Conservation (phyloP, 2,329 filamentous ascomycete genomes). For the Rutstroemia sp. region DNA sequence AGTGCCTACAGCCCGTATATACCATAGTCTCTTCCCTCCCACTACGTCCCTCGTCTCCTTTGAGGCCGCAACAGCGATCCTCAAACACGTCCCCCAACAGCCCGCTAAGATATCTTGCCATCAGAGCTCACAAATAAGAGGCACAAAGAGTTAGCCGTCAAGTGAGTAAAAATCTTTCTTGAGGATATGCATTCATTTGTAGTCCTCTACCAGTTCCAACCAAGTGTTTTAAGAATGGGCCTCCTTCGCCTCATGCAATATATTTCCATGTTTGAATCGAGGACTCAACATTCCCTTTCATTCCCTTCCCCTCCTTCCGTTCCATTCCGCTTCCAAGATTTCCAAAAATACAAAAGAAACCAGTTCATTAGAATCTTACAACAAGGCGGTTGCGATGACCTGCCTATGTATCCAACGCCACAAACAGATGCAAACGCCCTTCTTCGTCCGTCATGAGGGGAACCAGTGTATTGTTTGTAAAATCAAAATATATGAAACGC, state of each 20-base stretch:
- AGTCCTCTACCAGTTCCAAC: neutral
- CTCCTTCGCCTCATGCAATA: neutral
- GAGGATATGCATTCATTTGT: conserved; percentile 9
- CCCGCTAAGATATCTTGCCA: too few species aligned
- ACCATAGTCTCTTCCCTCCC: neutral
- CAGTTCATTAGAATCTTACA: conserved; percentile 12
- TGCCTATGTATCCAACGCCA: conserved; percentile 11
- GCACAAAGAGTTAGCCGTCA: neutral
- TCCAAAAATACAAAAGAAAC: conserved; percentile 2
- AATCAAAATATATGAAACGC: conserved; percentile 2
- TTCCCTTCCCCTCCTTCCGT: too few species aligned
- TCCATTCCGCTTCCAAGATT: conserved; percentile 1
- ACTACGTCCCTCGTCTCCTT: too few species aligned
- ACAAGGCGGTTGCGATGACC: conserved; percentile 8
- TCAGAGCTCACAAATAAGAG: too few species aligned
- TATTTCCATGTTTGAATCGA: too few species aligned
- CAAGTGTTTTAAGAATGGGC: neutral
- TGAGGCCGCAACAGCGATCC: too few species aligned
- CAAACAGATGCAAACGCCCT: conserved; percentile 10
- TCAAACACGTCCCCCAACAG: too few species aligned
- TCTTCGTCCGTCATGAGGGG: conserved; percentile 8
- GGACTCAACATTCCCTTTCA: too few species aligned
- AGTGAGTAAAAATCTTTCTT: neutral
- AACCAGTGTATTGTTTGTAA: conserved; percentile 8
- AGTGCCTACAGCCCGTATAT: neutral